Evolutionary conservation across 2,329 filamentous ascomycete species (phyloP), one percentile per base, ranked within the genome.

Genomic region (Ophiostoma ulmi): DNA sequence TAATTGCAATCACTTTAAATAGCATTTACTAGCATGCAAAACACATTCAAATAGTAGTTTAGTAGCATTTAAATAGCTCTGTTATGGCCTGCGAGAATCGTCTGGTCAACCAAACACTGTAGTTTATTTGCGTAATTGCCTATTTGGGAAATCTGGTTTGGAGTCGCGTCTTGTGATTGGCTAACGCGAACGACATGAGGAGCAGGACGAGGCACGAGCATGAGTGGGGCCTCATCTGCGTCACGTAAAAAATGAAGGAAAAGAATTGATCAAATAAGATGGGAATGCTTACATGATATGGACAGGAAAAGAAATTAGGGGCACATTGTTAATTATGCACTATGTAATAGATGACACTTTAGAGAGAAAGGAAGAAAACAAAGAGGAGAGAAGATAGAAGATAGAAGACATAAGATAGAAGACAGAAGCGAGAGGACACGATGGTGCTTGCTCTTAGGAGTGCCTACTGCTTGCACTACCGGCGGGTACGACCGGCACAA

Each of bases 161-260:
- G 5, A 20, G 71, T 20, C 73, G 73, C 73, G 73, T 74, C 72
- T 71, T 52, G 17, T 75, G 35, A 75, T 75, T 75, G 74, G 74
- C 68, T 31, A 63, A 74, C 73, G 70, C 73, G 72, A 70, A 52
- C 36, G 67, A 48, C 55, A 66, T 64, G 70, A 67, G 26, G 65
- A 68, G 72, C 70, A 68, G 70, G 68, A 72, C 68, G 70, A 71
- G 70, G 72, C 71, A 73, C 70, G 71, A 69, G 66, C 70, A 65
- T 10, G 39, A 14, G 72, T 72, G 72, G 71, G 69, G 44, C 68
- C 48, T 64, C 22, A 68, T 65, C 70, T 70, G 69, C 69, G 58
- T 69, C 70, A 73, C 73, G 71, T 70, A 72, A 72, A 73, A 71
- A 69, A 48, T 31, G 26, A 48, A 48, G 39, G 8, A 65, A 48